These are phyloP conservation scores for Xerocomus minutiporus DNA, from an alignment of 1,284 basidiomycete species.

Conservation along the genomic window DNA sequence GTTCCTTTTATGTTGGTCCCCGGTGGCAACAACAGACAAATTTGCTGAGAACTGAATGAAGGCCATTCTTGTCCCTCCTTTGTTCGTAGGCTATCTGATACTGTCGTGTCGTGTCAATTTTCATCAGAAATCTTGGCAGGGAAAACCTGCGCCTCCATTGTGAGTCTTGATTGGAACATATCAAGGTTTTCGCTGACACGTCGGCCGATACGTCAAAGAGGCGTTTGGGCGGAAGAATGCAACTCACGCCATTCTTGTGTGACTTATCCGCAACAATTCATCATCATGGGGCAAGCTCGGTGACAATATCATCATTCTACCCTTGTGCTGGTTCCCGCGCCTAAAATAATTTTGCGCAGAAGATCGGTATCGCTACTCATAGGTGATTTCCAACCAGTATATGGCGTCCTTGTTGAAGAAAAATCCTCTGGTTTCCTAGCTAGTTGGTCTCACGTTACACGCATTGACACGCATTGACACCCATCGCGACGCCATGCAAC, in stretches of 20 bases:
- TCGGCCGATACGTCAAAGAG: not conserved
- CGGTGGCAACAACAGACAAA: not conserved
- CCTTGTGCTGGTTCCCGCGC: too few species aligned
- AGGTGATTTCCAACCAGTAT: not conserved
- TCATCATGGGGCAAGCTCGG: not conserved
- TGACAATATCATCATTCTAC: not conserved
- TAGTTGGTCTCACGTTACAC: not conserved
- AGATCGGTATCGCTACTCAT: not conserved
- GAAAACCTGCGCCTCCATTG: not conserved
- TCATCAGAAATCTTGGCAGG: not conserved
- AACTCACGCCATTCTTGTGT: conserved; percentile 1
- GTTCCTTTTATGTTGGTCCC: not conserved
- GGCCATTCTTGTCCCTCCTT: not conserved
- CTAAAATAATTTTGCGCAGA: not conserved
- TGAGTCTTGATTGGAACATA: conserved; percentile 1
- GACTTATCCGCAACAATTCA: not conserved
- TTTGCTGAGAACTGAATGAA: not conserved
- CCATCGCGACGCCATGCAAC: not conserved
- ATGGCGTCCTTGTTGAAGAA: not conserved
- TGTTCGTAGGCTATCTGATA: not conserved
- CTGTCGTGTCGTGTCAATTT: not conserved
- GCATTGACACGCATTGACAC: not conserved
- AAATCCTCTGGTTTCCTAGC: not conserved
- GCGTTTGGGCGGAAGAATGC: conserved; percentile 9
- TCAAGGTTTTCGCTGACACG: not conserved